Percentiles rank a stretch among this genome's conserved stretches.
phyloP scores from a whole-genome alignment of 2,329 filamentous ascomycete genomes.

The Aulographum hederae region DNA sequence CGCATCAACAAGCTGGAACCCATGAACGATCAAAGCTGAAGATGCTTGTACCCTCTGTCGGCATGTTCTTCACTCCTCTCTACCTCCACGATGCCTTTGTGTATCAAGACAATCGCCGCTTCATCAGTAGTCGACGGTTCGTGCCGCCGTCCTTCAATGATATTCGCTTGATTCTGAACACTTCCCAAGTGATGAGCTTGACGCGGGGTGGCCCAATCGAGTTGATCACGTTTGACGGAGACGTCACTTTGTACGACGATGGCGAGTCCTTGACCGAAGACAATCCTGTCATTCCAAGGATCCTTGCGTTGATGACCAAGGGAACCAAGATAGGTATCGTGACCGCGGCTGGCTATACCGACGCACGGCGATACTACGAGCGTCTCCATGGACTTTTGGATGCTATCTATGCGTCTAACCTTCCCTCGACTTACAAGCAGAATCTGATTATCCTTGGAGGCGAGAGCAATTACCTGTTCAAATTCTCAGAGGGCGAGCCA shows the following conservation, averaged over 20 bases:
- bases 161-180: conserved; percentile 80
- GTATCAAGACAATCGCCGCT: conserved; percentile 69
- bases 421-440: conserved; percentile 50
- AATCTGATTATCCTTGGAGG: conserved; percentile 86
- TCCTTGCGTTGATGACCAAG: conserved; percentile 52
- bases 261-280: conserved; percentile 58
- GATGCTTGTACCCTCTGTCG: conserved; percentile 75
- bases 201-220: conserved; percentile 54
- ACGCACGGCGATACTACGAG: conserved; percentile 68
- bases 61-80: conserved; percentile 83
- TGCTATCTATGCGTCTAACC: conserved; percentile 45
- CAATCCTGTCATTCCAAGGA: conserved; percentile 57
- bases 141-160: conserved; percentile 97
- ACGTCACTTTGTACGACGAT: conserved; percentile 80
- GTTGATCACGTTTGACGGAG: conserved; percentile 90
- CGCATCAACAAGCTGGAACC: conserved; percentile 46
- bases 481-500: conserved; percentile 46
- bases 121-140: conserved; percentile 80
- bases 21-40: conserved; percentile 74
- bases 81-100: conserved; percentile 79
- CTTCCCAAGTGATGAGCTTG: conserved; percentile 86
- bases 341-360: conserved; percentile 87
- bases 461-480: conserved; percentile 90
- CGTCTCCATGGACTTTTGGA: conserved; percentile 77
- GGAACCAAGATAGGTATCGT: conserved; percentile 85